phyloP scores from a whole-genome alignment of 2,329 filamentous ascomycete species.

The Hymenotorrendiella dingleyae region DNA sequence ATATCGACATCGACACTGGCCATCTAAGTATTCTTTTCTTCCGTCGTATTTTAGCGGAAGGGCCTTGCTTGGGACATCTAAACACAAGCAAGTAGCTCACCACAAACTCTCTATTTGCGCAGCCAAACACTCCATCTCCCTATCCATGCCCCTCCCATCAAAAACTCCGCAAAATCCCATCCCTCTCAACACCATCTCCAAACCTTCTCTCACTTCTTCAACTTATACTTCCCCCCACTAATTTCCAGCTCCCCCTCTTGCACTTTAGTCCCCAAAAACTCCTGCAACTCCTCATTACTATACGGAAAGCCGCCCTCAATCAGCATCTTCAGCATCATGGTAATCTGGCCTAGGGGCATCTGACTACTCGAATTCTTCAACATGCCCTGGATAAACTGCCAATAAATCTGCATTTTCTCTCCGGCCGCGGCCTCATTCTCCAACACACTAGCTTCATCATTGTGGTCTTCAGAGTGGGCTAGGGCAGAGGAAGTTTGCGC shows the following conservation, averaged over 20 bases:
- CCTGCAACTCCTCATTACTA: slow-evolving; percentile 80
- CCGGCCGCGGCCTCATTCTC: slow-evolving; percentile 55
- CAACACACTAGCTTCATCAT: slow-evolving; percentile 23
- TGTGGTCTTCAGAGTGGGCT: slow-evolving; percentile 16
- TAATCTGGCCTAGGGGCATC: slow-evolving; percentile 76
- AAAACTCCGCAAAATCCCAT: too few relatives aligned
- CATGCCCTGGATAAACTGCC: slow-evolving; percentile 92
- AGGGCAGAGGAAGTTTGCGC: slow-evolving; percentile 21
- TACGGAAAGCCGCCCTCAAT: slow-evolving; percentile 84
- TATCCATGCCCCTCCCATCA: too few relatives aligned
- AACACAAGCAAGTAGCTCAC: too few relatives aligned
- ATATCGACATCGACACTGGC: too few relatives aligned
- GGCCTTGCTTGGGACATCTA: too few relatives aligned
- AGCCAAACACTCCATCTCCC: too few relatives aligned
- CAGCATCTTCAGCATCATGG: slow-evolving; percentile 93
- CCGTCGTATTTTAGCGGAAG: too few relatives aligned
- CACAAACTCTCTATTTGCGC: too few relatives aligned
- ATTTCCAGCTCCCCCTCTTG: slow-evolving; percentile 63
- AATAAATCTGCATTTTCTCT: slow-evolving; percentile 68
- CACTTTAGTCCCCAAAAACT: slow-evolving; percentile 77
- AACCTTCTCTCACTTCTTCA: slow-evolving; percentile 48
- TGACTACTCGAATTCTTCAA: slow-evolving; percentile 78
- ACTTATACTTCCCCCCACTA: slow-evolving; percentile 63
- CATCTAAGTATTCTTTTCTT: too few relatives aligned
- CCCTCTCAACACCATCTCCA: too few relatives aligned